These are phyloP conservation scores for Grigorovia humatica DNA, from an alignment of 805 yeast genomes.

Conservation along the genomic window DNA sequence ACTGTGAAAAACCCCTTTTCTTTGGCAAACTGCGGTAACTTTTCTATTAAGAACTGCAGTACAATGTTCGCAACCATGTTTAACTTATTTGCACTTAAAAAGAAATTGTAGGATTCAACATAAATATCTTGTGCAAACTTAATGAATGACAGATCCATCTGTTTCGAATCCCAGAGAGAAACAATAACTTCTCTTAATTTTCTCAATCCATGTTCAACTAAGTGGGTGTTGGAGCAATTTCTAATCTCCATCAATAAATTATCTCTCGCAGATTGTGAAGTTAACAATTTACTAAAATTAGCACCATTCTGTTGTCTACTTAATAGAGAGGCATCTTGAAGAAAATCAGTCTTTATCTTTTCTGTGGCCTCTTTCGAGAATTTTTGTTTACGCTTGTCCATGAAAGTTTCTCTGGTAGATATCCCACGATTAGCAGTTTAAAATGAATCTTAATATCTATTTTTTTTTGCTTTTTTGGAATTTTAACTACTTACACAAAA, in stretches of 20 bases:
- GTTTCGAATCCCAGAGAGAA: slow-evolving; percentile 8
- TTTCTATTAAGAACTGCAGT: slow-evolving; percentile 9
- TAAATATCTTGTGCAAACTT: slow-evolving; percentile 11
- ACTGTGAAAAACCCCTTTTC: slow-evolving; percentile 5
- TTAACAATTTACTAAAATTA: slow-evolving; percentile 30
- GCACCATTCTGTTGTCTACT: slow-evolving; percentile 56
- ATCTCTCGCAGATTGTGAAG: slow-evolving; percentile 33
- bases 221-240: slow-evolving; percentile 5
- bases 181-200: slow-evolving; percentile 21
- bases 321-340: slow-evolving; percentile 39
- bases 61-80: slow-evolving; percentile 11
- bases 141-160: slow-evolving; percentile 9
- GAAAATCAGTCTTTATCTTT: slow-evolving; percentile 13
- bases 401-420: not conserved
- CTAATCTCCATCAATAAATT: slow-evolving; percentile 33
- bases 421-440: not conserved
- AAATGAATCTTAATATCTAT: not conserved
- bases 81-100: slow-evolving; percentile 6
- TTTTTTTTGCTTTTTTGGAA: not conserved
- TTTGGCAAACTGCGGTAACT: slow-evolving; percentile 5
- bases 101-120: slow-evolving; percentile 11
- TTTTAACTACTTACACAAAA: too few relatives aligned
- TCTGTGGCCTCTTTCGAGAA: slow-evolving; percentile 24
- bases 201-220: slow-evolving; percentile 25
- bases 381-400: slow-evolving; percentile 25